phyloP scores from a whole-genome alignment of 75 land plant species.

The Gnetum montanum region DNA sequence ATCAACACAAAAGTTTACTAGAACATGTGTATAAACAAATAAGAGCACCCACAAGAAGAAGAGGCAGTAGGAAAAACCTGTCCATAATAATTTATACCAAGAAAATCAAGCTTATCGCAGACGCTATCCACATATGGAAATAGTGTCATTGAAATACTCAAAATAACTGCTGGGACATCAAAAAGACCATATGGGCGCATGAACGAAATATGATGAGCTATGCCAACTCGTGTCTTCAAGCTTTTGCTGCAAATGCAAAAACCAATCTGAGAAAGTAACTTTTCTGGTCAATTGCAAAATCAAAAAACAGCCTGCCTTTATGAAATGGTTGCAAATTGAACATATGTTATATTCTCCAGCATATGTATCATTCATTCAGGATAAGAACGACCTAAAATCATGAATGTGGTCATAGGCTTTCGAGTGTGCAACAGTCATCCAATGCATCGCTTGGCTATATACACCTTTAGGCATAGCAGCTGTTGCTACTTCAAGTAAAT shows the following conservation, averaged over 20 bases:
- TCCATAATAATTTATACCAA: conserved; percentile 98
- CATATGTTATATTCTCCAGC: too few species aligned
- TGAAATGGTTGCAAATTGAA: too few species aligned
- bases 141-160: conserved; percentile 67
- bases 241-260: conserved; percentile 23
- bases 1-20: too few species aligned
- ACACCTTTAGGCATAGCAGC: conserved; percentile 82
- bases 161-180: conserved; percentile 68
- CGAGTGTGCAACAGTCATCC: conserved; percentile 78
- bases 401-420: conserved; percentile 94
- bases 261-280: conserved; percentile 1
- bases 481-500: conserved; percentile 87
- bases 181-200: conserved; percentile 96
- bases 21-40: too few species aligned
- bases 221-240: conserved; percentile 52
- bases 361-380: background rate
- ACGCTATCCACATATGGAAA: conserved; percentile 81
- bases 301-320: background rate
- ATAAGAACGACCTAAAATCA: conserved; percentile 41
- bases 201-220: conserved; percentile 97
- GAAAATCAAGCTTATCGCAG: conserved; percentile 72
- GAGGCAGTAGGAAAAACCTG: conserved; percentile 44
- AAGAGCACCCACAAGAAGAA: too few species aligned
- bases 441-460: conserved; percentile 70
- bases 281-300: background rate